Evolutionary conservation across 768 basidiomycete genomes (phyloP).

Genomic region (Phylloporus scabripes): DNA sequence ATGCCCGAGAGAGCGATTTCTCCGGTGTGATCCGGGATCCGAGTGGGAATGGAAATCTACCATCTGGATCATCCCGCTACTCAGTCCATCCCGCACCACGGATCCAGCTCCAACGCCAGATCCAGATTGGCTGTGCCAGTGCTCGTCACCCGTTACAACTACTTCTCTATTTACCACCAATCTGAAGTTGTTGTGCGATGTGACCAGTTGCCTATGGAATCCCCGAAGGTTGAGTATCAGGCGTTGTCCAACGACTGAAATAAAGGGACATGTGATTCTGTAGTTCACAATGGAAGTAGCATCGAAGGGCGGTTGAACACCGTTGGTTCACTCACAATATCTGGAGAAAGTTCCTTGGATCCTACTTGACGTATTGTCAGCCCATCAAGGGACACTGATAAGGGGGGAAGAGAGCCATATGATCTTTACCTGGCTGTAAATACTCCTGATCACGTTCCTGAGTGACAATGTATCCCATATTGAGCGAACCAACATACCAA

Average conservation of each 20-base stretch:
- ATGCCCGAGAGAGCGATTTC: not conserved
- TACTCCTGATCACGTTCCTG: conserved; percentile 3
- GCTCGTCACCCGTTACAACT: not conserved
- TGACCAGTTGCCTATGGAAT: conserved; percentile 3
- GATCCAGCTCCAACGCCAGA: not conserved
- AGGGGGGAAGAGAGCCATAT: not conserved
- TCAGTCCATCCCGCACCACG: not conserved
- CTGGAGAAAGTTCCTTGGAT: conserved; percentile 1
- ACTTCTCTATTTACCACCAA: not conserved
- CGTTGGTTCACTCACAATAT: not conserved
- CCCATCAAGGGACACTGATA: not conserved
- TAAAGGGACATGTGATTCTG: not conserved
- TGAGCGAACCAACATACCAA: conserved; percentile 13
- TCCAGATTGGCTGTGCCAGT: not conserved
- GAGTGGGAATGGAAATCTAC: not conserved
- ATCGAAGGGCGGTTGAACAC: not conserved
- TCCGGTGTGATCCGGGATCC: not conserved
- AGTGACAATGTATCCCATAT: not conserved
- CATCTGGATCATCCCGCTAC: not conserved
- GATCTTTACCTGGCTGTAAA: conserved; percentile 9
- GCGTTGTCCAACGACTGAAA: conserved; percentile 12
- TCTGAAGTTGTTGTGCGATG: not conserved
- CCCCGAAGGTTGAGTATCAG: conserved; percentile 12
- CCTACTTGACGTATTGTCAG: not conserved
- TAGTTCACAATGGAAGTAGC: not conserved